Base-by-base conservation (phyloP, 176 grass and related monocot species). In the Triticum timopheevii region DNA sequence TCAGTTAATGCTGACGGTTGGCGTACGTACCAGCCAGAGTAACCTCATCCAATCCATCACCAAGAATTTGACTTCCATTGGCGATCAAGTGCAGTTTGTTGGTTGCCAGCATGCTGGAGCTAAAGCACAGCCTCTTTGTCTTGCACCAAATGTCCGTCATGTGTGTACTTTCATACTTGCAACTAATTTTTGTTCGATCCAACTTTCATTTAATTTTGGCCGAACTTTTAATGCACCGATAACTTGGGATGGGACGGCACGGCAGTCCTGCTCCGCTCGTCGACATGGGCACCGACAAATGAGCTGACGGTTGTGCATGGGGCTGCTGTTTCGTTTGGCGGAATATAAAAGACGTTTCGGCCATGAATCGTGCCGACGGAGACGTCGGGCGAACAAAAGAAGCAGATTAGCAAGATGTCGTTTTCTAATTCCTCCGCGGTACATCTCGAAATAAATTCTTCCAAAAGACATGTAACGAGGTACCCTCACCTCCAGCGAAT, bases 1-100 rank as follows among this genome's bases (percentile, higher is more conserved):
- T 61, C 50, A 70, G 84, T 80, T 61, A 80, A 71, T 72, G 84
- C 76, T 16, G 19, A 25, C 42, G 27, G 38, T 49, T 64, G 27
- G 36, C 25, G 13, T 47, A 28, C n/a, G 49, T 58, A 61, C 22
- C 2, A 59, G 81, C 24, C 61, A 49, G 25, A 34, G 68, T 62
- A 42, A 83, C 28, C 47, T 16, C 45, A 49, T 82, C 63, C 38
- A 11, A 56, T 22, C 24, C 6, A 4, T 61, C 82, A 49, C 70
- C 58, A 36, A 66, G 30, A 27, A 52, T 52, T 66, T 66, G 73
- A 85, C 42, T 36, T 67, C 10, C 61, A 77, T 49, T 52, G 83
- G 83, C 23, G 28, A 77, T 54, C 73, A 85, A 85, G 61, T 85
- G 73, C 83, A 85, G 31, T 59, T 82, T 82, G 30, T 1, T 71